A percentile compares a stretch with the other conserved stretches of the same genome.
Conservation (phyloP, 78 protist genomes). For the Speleostelium caveatum region DNA sequence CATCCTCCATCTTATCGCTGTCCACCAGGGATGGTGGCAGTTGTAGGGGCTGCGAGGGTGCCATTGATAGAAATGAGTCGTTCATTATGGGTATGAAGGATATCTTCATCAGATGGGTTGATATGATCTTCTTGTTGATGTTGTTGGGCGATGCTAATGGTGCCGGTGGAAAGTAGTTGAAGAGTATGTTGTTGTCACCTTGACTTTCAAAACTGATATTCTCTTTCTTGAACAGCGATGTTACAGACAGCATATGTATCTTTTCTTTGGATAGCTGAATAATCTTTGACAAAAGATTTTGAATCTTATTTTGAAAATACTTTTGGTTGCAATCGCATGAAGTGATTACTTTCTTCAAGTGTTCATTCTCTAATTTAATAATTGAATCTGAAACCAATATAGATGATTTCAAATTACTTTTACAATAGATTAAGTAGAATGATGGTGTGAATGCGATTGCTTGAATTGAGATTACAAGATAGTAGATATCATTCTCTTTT, state of each 20-base stretch:
- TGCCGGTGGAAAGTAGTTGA: not conserved
- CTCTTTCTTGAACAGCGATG: constrained; percentile 1
- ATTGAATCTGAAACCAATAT: constrained; percentile 18
- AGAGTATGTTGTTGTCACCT: not conserved
- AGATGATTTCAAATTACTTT: constrained; percentile 18
- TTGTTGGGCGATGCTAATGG: not conserved
- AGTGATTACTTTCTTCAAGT: not conserved
- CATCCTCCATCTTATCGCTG: too few species aligned
- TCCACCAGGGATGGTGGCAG: too few species aligned
- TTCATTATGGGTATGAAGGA: too few species aligned
- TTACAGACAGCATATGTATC: not conserved
- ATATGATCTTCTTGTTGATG: not conserved
- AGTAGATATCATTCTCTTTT: constrained; percentile 32
- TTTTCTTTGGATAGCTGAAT: constrained; percentile 29
- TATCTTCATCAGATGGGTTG: too few species aligned
- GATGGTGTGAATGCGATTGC: constrained; percentile 28
- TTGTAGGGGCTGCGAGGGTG: too few species aligned
- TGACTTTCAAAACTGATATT: not conserved
- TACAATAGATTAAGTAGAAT: constrained; percentile 21
- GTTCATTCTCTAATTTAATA: constrained; percentile 17
- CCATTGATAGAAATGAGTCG: too few species aligned
- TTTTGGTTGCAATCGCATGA: not conserved
- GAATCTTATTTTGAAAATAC: constrained; percentile 2
- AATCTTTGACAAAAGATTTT: not conserved
- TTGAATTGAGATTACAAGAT: constrained; percentile 22